Evolutionary conservation across 2,329 filamentous ascomycete genomes (phyloP), one percentile per base, ranked within the genome.

Genomic region (Monosporascus sp.): DNA sequence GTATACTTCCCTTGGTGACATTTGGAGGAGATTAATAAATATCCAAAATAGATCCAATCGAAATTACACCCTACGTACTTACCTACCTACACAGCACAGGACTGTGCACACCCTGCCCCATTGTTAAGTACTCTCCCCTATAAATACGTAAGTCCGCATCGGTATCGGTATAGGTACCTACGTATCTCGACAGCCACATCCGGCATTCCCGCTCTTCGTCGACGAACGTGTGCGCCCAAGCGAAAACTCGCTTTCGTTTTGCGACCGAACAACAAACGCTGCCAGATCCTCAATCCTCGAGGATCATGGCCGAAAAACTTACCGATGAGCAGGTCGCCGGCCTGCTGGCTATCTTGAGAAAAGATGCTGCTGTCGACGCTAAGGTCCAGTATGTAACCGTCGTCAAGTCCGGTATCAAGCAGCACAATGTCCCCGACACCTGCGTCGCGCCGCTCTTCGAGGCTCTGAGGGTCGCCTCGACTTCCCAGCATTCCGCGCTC

Each of bases 331-430:
- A 83, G 74, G 80, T 83, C 69, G 70, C 74, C 51, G 76, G 80
- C 72, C 73, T 84, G 59, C 64, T 76, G 58, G 71, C 73, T 46
- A 71, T 83, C 56, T 70, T 84, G 52, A 75, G 75, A 69, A 81
- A 83, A 62, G 87, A 90, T 62, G 79, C 81, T 38, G 79, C 84
- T 48, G 76, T 90, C 62, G 88, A 92, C 64, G 73, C 79, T 50
- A 91, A 91, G 68, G 80, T 91, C 59, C 77, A 83, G 59, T 81
- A 83, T 51, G 83, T 96, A 62, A 89, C 85, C 55, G 79, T 77
- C 64, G 77, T 92, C 72, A 96, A 96, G 73, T 91, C 89, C 44
- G 83, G 85, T 69, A 96, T 96, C 78, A 96, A 96, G 72, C 91
- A 96, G 71, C 87, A 89, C 69, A 91, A 91, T 75, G 90, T 96